phyloP scores from a whole-genome alignment of 768 basidiomycete species.

The Lentinula aciculospora region DNA sequence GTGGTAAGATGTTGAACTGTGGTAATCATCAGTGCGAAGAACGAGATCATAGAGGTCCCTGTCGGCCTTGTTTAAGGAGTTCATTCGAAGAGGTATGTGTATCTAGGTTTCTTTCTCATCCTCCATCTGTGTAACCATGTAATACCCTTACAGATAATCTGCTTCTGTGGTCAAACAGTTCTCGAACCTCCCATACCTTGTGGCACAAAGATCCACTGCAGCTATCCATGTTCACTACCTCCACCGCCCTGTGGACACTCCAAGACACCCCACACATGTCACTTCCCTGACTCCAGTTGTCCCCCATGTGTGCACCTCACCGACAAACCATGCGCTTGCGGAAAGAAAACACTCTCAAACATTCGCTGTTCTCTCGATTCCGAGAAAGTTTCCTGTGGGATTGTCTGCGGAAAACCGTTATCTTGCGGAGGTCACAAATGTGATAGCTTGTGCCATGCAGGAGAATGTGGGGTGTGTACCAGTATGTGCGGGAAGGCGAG shows the following conservation, averaged over 20 bases:
- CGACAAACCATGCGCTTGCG: conserved; percentile 80
- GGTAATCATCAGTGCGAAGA: conserved; percentile 77
- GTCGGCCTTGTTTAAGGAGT: conserved; percentile 79
- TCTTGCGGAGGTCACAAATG: conserved; percentile 90
- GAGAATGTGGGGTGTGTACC: conserved; percentile 72
- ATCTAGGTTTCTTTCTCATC: background rate
- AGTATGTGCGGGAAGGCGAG: conserved; percentile 82
- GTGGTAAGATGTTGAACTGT: conserved; percentile 66
- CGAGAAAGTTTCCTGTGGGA: conserved; percentile 82
- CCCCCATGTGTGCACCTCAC: conserved; percentile 87
- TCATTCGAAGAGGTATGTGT: conserved; percentile 82
- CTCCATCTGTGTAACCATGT: background rate
- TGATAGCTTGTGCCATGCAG: conserved; percentile 75
- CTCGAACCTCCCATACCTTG: conserved; percentile 88
- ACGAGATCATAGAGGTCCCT: conserved; percentile 78
- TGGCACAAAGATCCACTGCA: conserved; percentile 73
- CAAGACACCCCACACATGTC: conserved; percentile 72
- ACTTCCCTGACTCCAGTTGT: conserved; percentile 63
- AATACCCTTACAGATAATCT: conserved; percentile 49
- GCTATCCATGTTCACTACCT: conserved; percentile 71
- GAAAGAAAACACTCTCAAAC: conserved; percentile 76
- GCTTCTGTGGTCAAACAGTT: conserved; percentile 81
- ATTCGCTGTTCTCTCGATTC: conserved; percentile 75
- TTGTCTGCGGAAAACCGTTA: conserved; percentile 71
- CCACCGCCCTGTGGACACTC: conserved; percentile 80